These are phyloP conservation scores for Ceratonia siliqua DNA, from an alignment of 306 rosid genomes.

Conservation along the genomic window DNA sequence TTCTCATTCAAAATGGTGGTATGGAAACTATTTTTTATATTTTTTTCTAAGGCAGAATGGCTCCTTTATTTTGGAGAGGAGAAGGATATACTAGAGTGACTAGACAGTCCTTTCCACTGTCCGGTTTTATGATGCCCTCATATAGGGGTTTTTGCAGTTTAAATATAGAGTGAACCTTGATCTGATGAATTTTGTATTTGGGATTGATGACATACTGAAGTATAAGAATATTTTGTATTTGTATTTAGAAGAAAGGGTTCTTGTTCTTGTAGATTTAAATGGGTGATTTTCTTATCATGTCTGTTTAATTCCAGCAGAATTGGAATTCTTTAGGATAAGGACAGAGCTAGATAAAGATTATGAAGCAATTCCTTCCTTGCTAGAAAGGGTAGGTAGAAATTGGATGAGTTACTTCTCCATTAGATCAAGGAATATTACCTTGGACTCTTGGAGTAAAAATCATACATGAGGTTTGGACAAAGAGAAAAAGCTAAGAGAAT, in stretches of 20 bases:
- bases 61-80: neutral
- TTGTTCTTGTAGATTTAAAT: neutral
- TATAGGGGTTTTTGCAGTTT: neutral
- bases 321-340: neutral
- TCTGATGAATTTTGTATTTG: neutral
- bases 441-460: neutral
- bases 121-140: neutral
- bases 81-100: neutral
- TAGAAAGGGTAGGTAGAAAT: neutral
- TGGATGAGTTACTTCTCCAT: neutral
- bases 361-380: neutral
- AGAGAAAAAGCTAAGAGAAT: neutral
- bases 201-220: neutral
- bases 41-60: too few species aligned
- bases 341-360: neutral
- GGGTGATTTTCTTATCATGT: neutral
- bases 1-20: neutral
- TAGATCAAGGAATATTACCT: neutral
- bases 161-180: neutral
- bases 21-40: too few species aligned
- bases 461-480: neutral
- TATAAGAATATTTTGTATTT: neutral
- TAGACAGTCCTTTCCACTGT: neutral
- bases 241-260: neutral
- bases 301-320: neutral